phyloP scores from a whole-genome alignment of 345 rosid species.

The Anastatica hierochuntica region DNA sequence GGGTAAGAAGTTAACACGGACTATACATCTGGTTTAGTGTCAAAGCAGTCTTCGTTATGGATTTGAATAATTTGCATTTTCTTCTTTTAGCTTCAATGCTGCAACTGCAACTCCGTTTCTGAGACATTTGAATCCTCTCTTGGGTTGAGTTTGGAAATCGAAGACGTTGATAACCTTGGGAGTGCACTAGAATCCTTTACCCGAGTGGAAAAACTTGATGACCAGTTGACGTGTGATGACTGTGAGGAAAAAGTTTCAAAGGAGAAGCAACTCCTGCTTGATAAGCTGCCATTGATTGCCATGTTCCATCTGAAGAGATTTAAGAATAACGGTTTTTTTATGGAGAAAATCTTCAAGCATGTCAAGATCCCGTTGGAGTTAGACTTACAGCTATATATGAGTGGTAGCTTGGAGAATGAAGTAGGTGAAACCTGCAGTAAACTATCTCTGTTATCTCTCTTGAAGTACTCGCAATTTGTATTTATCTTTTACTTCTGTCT shows the following conservation, averaged over 20 bases:
- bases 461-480: not conserved
- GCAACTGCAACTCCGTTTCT: conserved; percentile 54
- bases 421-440: conserved; percentile 30
- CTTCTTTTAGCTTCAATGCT: conserved; percentile 51
- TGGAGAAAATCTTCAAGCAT: conserved; percentile 68
- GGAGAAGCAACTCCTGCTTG: conserved; percentile 77
- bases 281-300: conserved; percentile 54
- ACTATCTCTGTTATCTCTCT: not conserved
- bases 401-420: conserved; percentile 10
- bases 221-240: conserved; percentile 47
- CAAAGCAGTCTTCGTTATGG: not conserved
- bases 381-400: conserved; percentile 62
- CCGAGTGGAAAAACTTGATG: conserved; percentile 65
- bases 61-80: not conserved
- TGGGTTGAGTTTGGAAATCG: conserved; percentile 76
- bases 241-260: conserved; percentile 55
- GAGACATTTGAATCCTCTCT: conserved; percentile 49
- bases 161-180: conserved; percentile 41
- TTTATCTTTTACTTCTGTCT: not conserved
- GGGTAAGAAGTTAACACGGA: conserved; percentile 29
- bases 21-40: not conserved
- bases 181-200: conserved; percentile 69
- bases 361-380: conserved; percentile 71
- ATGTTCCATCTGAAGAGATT: conserved; percentile 84
- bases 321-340: conserved; percentile 50